Base-by-base conservation (phyloP, 768 basidiomycete genomes). In the Panellus pusillus region DNA sequence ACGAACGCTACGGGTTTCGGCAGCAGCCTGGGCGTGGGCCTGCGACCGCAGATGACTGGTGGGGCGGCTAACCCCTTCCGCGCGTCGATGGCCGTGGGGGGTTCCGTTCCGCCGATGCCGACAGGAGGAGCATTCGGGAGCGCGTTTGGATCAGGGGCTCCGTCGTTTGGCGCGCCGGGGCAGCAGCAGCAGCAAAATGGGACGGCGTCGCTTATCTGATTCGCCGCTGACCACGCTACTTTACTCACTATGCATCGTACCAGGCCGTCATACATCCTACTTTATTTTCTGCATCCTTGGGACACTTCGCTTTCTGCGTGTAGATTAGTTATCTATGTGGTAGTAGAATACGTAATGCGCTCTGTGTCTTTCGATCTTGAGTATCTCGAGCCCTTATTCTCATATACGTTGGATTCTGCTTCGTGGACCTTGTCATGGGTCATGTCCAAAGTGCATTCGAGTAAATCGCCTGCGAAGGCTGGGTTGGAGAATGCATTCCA, bases 41-140 rank as follows among this genome's bases (percentile, higher is more conserved):
- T 86, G 28, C 72, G 84, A 44, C 81, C 84, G 13, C 85, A 87
- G 62, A 76, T 79, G 58, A 87, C 84, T 18, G 85, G 85, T 5
- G 77, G 78, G 14, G 69, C 70, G 35, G 80, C 80, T 4, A 86
- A 86, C 54, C 84, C 84, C n/a, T 86, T 86, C 68, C 77, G 84
- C 47, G 79, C 80, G 11, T 84, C 84, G 2, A 83, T 83, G 81
- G 72, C 72, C 13, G 59, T 50, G 61, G 51, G 50, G 29, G 32
- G 32, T 14, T 39, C 50, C 28, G 54, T 58, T 52, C 52, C 52
- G 3, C 19, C 49, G n/a, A 55, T 56, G 54, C 54, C 57, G 11
- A 57, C 51, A 11, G 55, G 39, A 11, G 39, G 47, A 4, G 40
- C 56, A 19, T 54, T 54, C 12, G 44, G 55, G 38, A 53, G 41